Percentiles rank a stretch among this genome's conserved stretches.
Conservation (phyloP, 169 alveolate species). For the Cryptosporidium parvum region DNA sequence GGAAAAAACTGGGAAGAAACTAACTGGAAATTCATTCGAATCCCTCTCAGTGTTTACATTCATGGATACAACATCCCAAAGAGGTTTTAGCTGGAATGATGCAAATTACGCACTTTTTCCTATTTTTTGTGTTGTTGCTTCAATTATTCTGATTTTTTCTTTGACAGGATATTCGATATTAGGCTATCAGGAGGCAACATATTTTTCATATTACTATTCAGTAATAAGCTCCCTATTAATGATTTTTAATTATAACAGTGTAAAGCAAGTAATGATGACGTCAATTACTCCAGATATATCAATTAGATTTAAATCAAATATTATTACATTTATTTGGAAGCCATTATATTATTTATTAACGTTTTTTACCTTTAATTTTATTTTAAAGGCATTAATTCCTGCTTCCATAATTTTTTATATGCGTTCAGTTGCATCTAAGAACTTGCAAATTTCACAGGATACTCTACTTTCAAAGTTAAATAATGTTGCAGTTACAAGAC, state of each 20-base stretch:
- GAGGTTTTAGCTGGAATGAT: constrained; percentile 70
- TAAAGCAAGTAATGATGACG: constrained; percentile 34
- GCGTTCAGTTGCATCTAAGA: constrained; percentile 71
- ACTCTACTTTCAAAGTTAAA: constrained; percentile 55
- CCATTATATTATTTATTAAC: constrained; percentile 46
- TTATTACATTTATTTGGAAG: constrained; percentile 39
- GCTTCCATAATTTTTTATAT: constrained; percentile 62
- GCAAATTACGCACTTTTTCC: constrained; percentile 62
- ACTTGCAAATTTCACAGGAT: constrained; percentile 55
- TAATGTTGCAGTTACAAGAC: constrained; percentile 75
- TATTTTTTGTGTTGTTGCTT: constrained; percentile 26
- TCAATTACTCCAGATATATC: constrained; percentile 3
- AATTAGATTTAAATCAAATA: constrained; percentile 12
- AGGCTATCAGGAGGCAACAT: constrained; percentile 48
- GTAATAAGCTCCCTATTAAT: constrained; percentile 40
- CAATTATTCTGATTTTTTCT: constrained; percentile 42
- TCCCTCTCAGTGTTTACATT: constrained; percentile 58
- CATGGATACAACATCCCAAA: constrained; percentile 60
- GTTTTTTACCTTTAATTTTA: constrained; percentile 54
- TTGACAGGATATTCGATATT: constrained; percentile 48
- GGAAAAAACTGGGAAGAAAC: constrained; percentile 43
- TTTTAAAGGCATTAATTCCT: constrained; percentile 66
- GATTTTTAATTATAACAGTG: constrained; percentile 51
- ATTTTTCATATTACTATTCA: constrained; percentile 63
- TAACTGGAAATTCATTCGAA: constrained; percentile 40